Evolutionary conservation across 257 asterid species (phyloP).

Genomic region (Plectranthus barbatus): DNA sequence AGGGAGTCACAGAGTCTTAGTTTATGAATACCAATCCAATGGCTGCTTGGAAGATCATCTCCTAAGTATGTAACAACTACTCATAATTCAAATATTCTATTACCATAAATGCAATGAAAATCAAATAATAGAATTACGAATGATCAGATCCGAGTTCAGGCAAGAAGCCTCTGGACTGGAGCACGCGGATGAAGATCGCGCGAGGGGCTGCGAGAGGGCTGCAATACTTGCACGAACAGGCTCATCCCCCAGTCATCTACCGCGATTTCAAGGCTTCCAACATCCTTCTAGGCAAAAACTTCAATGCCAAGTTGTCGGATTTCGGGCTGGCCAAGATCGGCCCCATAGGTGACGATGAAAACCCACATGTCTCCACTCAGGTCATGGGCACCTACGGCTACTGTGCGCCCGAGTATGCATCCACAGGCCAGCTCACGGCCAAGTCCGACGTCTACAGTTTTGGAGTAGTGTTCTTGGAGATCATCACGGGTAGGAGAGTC

Average conservation of each 20-base stretch:
- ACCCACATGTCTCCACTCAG: conserved; percentile 29
- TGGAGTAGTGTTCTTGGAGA: conserved; percentile 53
- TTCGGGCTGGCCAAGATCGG: conserved; percentile 58
- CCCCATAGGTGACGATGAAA: conserved; percentile 22
- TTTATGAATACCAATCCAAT: conserved; percentile 42
- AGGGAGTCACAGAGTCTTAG: conserved; percentile 45
- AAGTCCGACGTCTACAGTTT: conserved; percentile 57
- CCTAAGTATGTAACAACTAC: conserved; percentile 38
- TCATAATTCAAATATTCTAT: no score
- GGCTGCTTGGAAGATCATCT: conserved; percentile 63
- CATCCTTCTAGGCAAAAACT: conserved; percentile 37
- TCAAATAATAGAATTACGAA: no score
- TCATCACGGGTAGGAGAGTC: conserved; percentile 48
- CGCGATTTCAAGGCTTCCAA: conserved; percentile 61
- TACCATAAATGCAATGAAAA: no score
- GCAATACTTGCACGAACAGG: conserved; percentile 46
- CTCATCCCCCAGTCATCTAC: conserved; percentile 51
- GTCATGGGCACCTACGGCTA: conserved; percentile 66
- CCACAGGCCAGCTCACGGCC: conserved; percentile 29
- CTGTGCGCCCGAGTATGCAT: conserved; percentile 57
- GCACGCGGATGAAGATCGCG: conserved; percentile 52
- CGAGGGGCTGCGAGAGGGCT: conserved; percentile 54
- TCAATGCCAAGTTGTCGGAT: conserved; percentile 51
- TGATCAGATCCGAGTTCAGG: conserved; percentile 15
- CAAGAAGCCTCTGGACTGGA: conserved; percentile 41